These are phyloP conservation scores for Alternaria triticina DNA, from an alignment of 2,329 filamentous ascomycete species.

Conservation along the genomic window DNA sequence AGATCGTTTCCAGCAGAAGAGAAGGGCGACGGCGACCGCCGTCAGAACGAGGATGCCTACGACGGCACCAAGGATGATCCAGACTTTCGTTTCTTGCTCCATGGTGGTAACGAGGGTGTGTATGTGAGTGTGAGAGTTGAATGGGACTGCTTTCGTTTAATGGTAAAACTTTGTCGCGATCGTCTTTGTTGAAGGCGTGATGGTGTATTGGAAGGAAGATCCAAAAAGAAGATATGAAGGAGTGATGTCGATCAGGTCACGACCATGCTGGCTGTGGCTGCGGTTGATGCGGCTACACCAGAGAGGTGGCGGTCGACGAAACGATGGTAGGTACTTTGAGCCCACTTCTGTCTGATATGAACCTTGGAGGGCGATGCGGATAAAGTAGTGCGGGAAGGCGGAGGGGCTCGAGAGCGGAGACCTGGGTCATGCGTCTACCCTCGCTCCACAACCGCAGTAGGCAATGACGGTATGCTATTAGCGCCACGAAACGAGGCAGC, in stretches of 20 bases:
- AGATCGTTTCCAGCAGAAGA: slow-evolving; percentile 44
- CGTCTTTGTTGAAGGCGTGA: neutral
- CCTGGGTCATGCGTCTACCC: slow-evolving; percentile 42
- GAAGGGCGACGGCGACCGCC: slow-evolving; percentile 32
- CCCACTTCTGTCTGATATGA: slow-evolving; percentile 25
- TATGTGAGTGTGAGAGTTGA: neutral
- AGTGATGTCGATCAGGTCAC: slow-evolving; percentile 35
- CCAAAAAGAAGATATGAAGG: slow-evolving; percentile 23
- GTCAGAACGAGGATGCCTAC: slow-evolving; percentile 42
- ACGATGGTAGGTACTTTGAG: slow-evolving; percentile 25
- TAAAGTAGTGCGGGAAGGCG: slow-evolving; percentile 40
- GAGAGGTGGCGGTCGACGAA: slow-evolving; percentile 22
- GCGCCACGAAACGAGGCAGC: slow-evolving; percentile 28
- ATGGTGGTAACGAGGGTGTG: slow-evolving; percentile 19
- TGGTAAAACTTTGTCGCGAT: neutral
- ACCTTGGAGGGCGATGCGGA: slow-evolving; percentile 33
- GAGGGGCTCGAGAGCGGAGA: slow-evolving; percentile 34
- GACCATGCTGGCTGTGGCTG: slow-evolving; percentile 31
- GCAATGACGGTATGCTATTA: slow-evolving; percentile 39
- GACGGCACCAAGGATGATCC: slow-evolving; percentile 46
- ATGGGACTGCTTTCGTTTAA: neutral
- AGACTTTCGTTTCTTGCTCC: slow-evolving; percentile 42
- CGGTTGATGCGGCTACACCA: slow-evolving; percentile 26
- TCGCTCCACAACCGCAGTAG: slow-evolving; percentile 38
- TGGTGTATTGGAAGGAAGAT: slow-evolving; percentile 6